Evolutionary conservation across 129 eudicot species (phyloP).

Genomic region (Daucus carota): DNA sequence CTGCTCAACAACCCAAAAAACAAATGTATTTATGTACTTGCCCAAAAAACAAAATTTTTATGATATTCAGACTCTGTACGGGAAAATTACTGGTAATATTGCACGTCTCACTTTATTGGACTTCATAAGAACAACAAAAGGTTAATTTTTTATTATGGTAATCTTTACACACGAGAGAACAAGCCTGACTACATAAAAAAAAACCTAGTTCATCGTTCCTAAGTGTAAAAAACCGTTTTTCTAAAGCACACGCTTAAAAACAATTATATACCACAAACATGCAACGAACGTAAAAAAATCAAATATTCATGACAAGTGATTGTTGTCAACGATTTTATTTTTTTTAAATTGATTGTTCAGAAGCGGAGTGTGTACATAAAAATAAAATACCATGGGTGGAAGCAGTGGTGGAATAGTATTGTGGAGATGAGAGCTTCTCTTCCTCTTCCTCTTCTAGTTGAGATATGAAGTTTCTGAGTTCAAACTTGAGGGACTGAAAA

Average conservation of each 20-base stretch:
- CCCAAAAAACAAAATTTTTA: too few relatives aligned
- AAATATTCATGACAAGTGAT: too few relatives aligned
- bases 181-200: too few relatives aligned
- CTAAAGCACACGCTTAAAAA: background rate
- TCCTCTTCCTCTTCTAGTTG: constrained; percentile 14
- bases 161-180: too few relatives aligned
- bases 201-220: too few relatives aligned
- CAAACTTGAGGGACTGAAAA: constrained; percentile 36
- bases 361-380: background rate
- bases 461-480: constrained; percentile 57
- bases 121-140: background rate
- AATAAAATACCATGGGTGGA: constrained; percentile 20
- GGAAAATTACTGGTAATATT: too few relatives aligned
- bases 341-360: too few relatives aligned
- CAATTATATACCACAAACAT: background rate
- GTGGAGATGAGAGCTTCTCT: background rate
- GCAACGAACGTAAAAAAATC: background rate
- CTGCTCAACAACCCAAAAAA: background rate
- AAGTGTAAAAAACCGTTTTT: too few relatives aligned
- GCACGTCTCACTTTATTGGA: background rate
- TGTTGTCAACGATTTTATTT: too few relatives aligned
- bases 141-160: too few relatives aligned
- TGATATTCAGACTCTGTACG: too few relatives aligned
- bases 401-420: constrained; percentile 5
- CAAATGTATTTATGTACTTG: too few relatives aligned